phyloP scores from a whole-genome alignment of 805 yeast species.

The Trichomonascus vanleenenianus region DNA sequence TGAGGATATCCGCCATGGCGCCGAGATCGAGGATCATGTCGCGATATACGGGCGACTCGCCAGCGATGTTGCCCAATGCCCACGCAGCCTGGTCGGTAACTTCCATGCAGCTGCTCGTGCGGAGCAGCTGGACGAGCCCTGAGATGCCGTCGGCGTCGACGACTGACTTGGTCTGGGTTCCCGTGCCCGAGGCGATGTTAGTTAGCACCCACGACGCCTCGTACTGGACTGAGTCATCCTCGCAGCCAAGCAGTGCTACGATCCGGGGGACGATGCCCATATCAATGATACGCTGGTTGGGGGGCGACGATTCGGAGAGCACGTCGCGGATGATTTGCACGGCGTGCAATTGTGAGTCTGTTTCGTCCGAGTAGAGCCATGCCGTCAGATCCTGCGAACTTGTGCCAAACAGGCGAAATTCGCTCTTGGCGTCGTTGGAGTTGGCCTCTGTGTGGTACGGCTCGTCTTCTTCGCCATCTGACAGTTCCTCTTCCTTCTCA shows the following conservation, averaged over 20 bases:
- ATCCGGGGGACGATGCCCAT: too few relatives aligned
- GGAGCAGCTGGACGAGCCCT: not conserved
- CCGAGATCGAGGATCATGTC: conserved; percentile 61
- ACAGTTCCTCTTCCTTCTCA: too few relatives aligned
- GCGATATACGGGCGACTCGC: conserved; percentile 83
- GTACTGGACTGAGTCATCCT: conserved; percentile 67
- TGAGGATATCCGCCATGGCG: conserved; percentile 64
- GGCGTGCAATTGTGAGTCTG: too few relatives aligned
- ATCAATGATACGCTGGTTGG: too few relatives aligned
- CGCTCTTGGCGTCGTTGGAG: too few relatives aligned
- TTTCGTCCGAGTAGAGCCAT: too few relatives aligned
- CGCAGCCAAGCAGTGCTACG: conserved; percentile 4
- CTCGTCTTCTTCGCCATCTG: too few relatives aligned
- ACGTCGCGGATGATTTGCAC: too few relatives aligned
- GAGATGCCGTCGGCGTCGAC: conserved; percentile 82
- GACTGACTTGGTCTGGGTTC: conserved; percentile 69
- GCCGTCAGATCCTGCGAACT: too few relatives aligned
- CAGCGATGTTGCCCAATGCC: conserved; percentile 98
- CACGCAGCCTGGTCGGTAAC: conserved; percentile 97
- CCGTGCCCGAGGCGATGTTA: conserved; percentile 75
- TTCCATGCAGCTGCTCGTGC: conserved; percentile 35
- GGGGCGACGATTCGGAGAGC: too few relatives aligned
- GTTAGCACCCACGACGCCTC: conserved; percentile 91
- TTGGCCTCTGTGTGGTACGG: too few relatives aligned
- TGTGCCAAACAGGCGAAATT: too few relatives aligned